Conservation (phyloP, 305 asterid genomes). For the Petunia hybrid region DNA sequence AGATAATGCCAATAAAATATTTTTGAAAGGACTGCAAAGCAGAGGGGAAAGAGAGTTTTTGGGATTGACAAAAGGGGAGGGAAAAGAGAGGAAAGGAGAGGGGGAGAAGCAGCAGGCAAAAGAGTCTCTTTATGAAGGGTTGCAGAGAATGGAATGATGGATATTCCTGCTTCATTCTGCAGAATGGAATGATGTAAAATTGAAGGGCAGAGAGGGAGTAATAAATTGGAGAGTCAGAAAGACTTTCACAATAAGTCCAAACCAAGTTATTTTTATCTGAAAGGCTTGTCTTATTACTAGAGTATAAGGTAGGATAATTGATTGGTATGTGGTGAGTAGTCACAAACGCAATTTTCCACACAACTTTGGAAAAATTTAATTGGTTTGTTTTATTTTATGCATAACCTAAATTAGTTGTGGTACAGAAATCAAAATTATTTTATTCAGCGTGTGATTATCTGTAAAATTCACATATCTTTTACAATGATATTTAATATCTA, state of each 20-base stretch:
- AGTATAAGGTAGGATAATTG: neutral
- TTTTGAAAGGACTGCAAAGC: neutral
- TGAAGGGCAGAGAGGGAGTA: neutral
- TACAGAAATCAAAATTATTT: no score
- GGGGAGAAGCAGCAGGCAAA: neutral
- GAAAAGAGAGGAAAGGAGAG: neutral
- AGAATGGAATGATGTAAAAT: conserved; percentile 27
- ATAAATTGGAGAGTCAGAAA: conserved; percentile 24
- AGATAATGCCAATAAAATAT: neutral
- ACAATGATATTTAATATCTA: no score
- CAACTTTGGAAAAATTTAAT: no score
- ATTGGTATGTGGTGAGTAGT: neutral
- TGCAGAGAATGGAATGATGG: conserved; percentile 25
- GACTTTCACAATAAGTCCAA: conserved; percentile 21
- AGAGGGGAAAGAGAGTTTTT: neutral
- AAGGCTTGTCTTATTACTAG: neutral
- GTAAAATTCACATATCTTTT: no score
- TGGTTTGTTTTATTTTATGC: no score
- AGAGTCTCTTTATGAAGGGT: neutral
- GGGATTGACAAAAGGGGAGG: conserved; percentile 3
- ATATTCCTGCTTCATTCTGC: conserved; percentile 9
- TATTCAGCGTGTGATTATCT: no score
- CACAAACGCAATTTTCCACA: neutral
- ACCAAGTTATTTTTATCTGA: neutral
- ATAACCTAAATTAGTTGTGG: no score